Base-by-base conservation (phyloP, 1,139 yeast genomes). In the Lizanozyma gosingica region DNA sequence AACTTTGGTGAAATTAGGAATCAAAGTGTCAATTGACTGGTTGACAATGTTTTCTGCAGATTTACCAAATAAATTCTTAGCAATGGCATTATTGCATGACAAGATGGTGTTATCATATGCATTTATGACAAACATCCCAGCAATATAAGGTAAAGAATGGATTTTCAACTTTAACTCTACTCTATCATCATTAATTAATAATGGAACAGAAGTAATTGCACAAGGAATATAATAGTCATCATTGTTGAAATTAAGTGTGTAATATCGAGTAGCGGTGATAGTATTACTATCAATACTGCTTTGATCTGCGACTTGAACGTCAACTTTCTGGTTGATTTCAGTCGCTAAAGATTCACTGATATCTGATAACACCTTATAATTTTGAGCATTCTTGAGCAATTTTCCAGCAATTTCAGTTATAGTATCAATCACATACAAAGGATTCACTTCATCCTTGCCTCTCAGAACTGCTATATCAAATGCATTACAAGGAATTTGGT, bases 401-500 rank as follows among this genome's bases (percentile, higher is more conserved):
- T 60, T 57, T 1, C 77, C 77, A 2, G 73, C 75, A 34, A 69
- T 60, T 39, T 67, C 72, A 15, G 57, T 54, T 15, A 65, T 54
- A 1, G 71, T 59, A 18, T 57, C 62, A 18, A 76, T 61, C 2
- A 45, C 42, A 44, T 62, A 67, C 3, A 35, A 45, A 2, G 35
- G 27, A 27, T 40, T 41, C 41, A 55, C 55, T 1, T 41, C 39
- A 2, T 48, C 58, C 15, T 48, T 50, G n/a, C 52, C 54, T 33
- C 64, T 56, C 57, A 65, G 68, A 32, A 79, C 62, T 15, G 74
- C 64, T 8, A 85, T 61, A 51, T 81, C 86, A 45, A 84, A 74
- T 3, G 84, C 82, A 58, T 84, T 94, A 56, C 94, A 83, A 1
- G 86, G 84, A 32, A 86, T 84, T 55, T 86, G 94, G 52, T 88